Percentiles rank a stretch among this genome's conserved stretches.
Evolutionary conservation across 179 eudicot genomes (phyloP).

Genomic region (Beta lomatogona): DNA sequence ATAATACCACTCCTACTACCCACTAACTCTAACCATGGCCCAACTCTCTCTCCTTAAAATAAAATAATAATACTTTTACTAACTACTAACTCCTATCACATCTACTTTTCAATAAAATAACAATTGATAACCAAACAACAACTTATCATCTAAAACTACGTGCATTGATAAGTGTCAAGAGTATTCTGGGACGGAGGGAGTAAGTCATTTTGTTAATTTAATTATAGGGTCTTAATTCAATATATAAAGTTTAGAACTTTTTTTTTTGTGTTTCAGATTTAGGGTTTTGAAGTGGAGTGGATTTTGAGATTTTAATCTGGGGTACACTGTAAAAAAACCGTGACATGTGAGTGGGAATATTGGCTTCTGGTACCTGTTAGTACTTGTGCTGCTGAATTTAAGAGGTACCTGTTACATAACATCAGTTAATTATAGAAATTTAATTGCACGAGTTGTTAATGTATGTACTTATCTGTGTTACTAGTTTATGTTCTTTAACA

Average conservation of each 20-base stretch:
- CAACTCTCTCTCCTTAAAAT: no score
- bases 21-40: no score
- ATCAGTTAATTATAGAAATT: neutral
- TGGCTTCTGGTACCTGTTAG: constrained; percentile 2
- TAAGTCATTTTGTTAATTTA: neutral
- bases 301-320: neutral
- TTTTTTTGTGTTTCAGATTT: constrained; percentile 22
- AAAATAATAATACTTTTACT: no score
- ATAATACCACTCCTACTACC: no score
- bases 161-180: no score
- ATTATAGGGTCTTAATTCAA: constrained; percentile 27
- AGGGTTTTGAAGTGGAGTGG: constrained; percentile 29
- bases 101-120: no score
- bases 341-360: constrained; percentile 4
- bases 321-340: neutral
- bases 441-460: constrained; percentile 14
- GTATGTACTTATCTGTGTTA: neutral
- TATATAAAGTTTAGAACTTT: constrained; percentile 13
- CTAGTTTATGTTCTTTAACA: neutral
- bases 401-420: constrained; percentile 4
- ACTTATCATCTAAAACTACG: no score
- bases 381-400: constrained; percentile 13
- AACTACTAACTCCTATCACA: no score
- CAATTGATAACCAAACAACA: no score
- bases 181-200: no score